A percentile compares a stretch with the other conserved stretches of the same genome.
Evolutionary conservation across 2,329 filamentous ascomycete genomes (phyloP).

Genomic region (Penicillium fuscoglaucum): DNA sequence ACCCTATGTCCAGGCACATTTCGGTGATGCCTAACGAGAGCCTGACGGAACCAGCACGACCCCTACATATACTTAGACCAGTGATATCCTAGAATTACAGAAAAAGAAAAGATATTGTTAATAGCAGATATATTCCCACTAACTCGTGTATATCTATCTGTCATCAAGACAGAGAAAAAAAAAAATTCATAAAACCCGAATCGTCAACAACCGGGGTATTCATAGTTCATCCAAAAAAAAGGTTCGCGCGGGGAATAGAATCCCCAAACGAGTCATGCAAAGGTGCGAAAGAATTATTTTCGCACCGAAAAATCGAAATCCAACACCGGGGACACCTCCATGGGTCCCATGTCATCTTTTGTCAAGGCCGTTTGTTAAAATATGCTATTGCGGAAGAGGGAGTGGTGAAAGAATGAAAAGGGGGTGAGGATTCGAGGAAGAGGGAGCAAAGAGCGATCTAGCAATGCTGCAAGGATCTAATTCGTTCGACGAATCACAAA

Average conservation of each 20-base stretch:
- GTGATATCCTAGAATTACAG: not conserved
- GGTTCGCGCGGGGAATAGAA: constrained; percentile 16
- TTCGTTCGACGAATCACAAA: constrained; percentile 51
- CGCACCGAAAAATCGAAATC: constrained; percentile 7
- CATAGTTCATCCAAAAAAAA: constrained; percentile 27
- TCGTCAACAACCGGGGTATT: constrained; percentile 34
- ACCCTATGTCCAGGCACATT: not conserved
- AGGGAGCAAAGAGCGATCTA: not conserved
- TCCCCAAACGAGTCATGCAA: constrained; percentile 23
- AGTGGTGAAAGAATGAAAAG: constrained; percentile 8
- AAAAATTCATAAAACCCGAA: constrained; percentile 18
- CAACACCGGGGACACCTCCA: constrained; percentile 23
- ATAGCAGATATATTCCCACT: constrained; percentile 8
- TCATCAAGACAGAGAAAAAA: constrained; percentile 14
- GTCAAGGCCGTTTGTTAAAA: constrained; percentile 22
- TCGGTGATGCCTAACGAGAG: not conserved
- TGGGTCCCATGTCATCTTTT: constrained; percentile 10
- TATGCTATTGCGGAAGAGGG: constrained; percentile 14
- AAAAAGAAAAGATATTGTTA: not conserved
- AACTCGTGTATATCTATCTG: constrained; percentile 20
- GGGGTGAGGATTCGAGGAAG: not conserved
- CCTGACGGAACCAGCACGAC: not conserved
- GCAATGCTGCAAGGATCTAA: constrained; percentile 17
- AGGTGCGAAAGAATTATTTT: not conserved
- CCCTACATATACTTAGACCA: not conserved